phyloP scores from a whole-genome alignment of 108 stramenopile species.

The Thalassiosira profunda region DNA sequence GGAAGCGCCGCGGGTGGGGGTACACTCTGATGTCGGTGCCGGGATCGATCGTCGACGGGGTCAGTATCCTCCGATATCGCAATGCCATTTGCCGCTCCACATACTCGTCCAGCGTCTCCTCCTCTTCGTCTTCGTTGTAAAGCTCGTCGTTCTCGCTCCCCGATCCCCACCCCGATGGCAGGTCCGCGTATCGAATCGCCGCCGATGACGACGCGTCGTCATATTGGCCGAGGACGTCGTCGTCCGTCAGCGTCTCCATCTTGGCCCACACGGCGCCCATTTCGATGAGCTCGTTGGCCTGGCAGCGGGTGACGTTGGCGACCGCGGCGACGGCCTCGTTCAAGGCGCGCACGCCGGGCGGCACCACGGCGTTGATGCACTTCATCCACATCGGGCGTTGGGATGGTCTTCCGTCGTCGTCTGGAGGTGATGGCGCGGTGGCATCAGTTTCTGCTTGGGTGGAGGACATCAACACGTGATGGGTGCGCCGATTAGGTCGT shows the following conservation, averaged over 20 bases:
- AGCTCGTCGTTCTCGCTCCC: constrained; percentile 21
- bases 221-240: constrained; percentile 78
- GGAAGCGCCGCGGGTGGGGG: constrained; percentile 82
- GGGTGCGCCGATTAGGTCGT: too few relatives aligned
- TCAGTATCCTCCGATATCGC: constrained; percentile 77
- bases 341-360: constrained; percentile 57
- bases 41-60: constrained; percentile 63
- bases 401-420: not conserved
- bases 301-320: constrained; percentile 57
- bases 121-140: constrained; percentile 29
- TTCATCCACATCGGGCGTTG: constrained; percentile 37
- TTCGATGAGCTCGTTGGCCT: constrained; percentile 76
- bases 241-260: constrained; percentile 77
- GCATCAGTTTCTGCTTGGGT: too few relatives aligned
- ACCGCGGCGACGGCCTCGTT: constrained; percentile 80
- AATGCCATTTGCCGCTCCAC: constrained; percentile 67
- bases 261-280: constrained; percentile 91
- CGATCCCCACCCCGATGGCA: constrained; percentile 63
- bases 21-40: constrained; percentile 88
- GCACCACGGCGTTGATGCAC: constrained; percentile 78
- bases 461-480: too few relatives aligned
- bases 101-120: constrained; percentile 67
- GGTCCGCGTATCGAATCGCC: constrained; percentile 30
- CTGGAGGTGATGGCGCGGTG: too few relatives aligned
- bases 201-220: constrained; percentile 34